Evolutionary conservation across 176 grass and related monocot genomes (phyloP), one percentile per base, ranked within the genome.

Genomic region (Oryza meyeriana): DNA sequence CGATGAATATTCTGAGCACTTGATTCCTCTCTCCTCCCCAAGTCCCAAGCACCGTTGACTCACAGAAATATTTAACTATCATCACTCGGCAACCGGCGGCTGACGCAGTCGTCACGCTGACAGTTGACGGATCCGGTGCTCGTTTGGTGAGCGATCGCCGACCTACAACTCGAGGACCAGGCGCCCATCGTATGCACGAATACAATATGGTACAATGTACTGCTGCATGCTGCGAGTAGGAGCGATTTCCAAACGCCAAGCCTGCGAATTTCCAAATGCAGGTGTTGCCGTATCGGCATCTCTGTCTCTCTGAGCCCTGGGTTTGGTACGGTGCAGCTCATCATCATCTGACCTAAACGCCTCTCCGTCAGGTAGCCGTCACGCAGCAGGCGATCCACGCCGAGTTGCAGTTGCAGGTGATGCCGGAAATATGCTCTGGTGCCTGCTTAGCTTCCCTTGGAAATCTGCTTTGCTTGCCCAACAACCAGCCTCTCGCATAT

Each of bases 311-410:
- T 22, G 42, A 45, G 14, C 1, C 1, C 42, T 18, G 55, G 40
- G 88, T 88, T 93, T 77, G 86, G 88, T 84, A 59, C 12, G 66
- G 76, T 84, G 79, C 77, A 68, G 92, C 92, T 91, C 83, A 88
- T 91, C 91, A 36, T 68, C 58, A 31, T 39, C 55, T 59, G 55
- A 59, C 55, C 55, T 59, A 59, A 59, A 25, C 55, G 55, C n/a
- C 55, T 59, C 55, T 59, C 39, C 12, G 24, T 14, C 10, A 7
- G 20, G 6, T 18, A 55, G 50, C 47, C n/a, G 55, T 22, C 66
- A 57, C 39, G 39, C 39, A 12, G 34, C 35, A 36, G 35, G 45
- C 72, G 45, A 40, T 62, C 65, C 50, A 85, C 52, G 50, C 57
- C 75, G 66, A 18, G 17, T 16, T 61, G 36, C 13, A 52, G 12